Conservation (phyloP, 129 eudicot species). For the Helichrysum umbraculigerum region DNA sequence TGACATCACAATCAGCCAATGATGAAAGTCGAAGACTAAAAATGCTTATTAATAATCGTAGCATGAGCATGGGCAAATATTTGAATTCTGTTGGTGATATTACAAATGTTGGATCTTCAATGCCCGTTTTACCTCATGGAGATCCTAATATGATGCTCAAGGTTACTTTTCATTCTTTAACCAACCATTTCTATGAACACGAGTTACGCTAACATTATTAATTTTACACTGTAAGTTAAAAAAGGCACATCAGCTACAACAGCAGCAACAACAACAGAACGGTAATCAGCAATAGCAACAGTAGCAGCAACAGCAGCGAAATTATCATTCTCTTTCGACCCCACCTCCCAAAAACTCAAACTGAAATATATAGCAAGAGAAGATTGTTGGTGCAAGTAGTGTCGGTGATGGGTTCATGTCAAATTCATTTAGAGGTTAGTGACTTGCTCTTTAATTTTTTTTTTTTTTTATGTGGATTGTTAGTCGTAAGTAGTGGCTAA, state of each 20-base stretch:
- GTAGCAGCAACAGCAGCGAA: conserved; percentile 64
- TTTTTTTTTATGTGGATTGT: too few relatives aligned
- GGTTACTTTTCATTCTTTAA: conserved; percentile 35
- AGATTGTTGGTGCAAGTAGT: conserved; percentile 65
- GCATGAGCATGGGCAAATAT: conserved; percentile 68
- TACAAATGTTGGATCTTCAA: conserved; percentile 72
- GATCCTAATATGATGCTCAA: conserved; percentile 77
- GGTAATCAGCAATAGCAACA: too few relatives aligned
- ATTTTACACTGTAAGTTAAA: conserved; percentile 51
- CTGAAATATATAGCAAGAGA: conserved; percentile 76
- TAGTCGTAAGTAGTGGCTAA: too few relatives aligned
- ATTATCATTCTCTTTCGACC: conserved; percentile 73
- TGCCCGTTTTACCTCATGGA: conserved; percentile 71
- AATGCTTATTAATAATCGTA: conserved; percentile 75
- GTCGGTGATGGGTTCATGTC: conserved; percentile 91
- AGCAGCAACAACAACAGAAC: conserved; percentile 52
- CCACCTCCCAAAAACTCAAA: conserved; percentile 71
- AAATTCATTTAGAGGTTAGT: conserved; percentile 86
- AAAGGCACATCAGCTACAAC: conserved; percentile 65
- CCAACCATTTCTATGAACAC: neutral
- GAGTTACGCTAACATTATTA: neutral
- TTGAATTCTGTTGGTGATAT: conserved; percentile 75
- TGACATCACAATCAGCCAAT: conserved; percentile 50
- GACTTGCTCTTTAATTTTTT: too few relatives aligned
- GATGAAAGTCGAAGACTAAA: conserved; percentile 76